Conservation (phyloP, 2,329 filamentous ascomycete genomes). For the Alternaria rosae region DNA sequence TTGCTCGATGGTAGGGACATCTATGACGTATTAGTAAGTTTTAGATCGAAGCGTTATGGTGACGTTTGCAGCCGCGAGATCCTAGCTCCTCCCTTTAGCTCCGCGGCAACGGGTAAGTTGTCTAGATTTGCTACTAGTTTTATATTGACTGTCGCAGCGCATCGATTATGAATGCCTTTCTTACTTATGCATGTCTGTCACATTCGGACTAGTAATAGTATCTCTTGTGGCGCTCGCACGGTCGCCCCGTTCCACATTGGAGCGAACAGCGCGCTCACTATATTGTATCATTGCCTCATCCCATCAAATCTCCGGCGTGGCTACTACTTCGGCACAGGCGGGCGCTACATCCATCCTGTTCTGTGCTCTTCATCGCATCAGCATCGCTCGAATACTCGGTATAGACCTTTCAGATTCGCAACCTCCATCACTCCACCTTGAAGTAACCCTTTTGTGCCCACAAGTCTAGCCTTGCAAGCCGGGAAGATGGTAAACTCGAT, state of each 20-base stretch:
- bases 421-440: conserved; percentile 78
- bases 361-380: conserved; percentile 48
- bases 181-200: not conserved
- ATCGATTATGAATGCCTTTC: not conserved
- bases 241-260: not conserved
- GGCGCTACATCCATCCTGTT: not conserved
- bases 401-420: conserved; percentile 89
- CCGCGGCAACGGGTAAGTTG: not conserved
- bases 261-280: not conserved
- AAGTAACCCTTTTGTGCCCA: conserved; percentile 81
- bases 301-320: not conserved
- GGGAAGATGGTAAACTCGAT: conserved; percentile 91
- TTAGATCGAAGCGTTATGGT: conserved; percentile 5
- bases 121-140: not conserved
- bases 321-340: not conserved
- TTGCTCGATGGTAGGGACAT: conserved; percentile 2
- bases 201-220: not conserved
- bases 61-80: conserved; percentile 12
- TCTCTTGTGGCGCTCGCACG: not conserved
- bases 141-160: not conserved
- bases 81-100: conserved; percentile 1
- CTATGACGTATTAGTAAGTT: conserved; percentile 15
- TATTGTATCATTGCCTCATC: not conserved
- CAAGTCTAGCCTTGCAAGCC: conserved; percentile 80
- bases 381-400: conserved; percentile 93